phyloP scores from a whole-genome alignment of 108 stramenopile species.

The Pseudonitzschia delicatissima region DNA sequence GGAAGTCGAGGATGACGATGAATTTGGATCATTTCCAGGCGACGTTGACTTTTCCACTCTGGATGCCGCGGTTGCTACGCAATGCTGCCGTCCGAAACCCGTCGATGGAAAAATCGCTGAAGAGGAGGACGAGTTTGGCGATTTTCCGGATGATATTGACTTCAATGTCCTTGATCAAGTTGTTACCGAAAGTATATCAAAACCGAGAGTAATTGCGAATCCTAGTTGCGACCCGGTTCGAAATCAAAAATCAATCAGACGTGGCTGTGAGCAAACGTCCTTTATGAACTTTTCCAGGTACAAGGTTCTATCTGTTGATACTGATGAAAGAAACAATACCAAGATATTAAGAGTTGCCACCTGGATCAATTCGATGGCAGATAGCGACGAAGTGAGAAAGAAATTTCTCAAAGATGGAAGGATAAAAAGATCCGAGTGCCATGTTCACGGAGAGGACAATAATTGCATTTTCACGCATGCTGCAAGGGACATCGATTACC shows the following conservation, averaged over 20 bases:
- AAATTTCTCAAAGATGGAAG: slow-evolving; percentile 26
- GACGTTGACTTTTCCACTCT: slow-evolving; percentile 19
- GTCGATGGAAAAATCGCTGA: neutral
- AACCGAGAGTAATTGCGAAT: neutral
- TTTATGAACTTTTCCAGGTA: slow-evolving; percentile 72
- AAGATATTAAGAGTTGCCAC: slow-evolving; percentile 56
- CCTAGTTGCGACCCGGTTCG: slow-evolving; percentile 14
- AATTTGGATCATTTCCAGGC: slow-evolving; percentile 28
- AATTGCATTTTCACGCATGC: slow-evolving; percentile 12
- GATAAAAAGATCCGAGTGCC: neutral
- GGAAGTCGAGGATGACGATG: slow-evolving; percentile 26
- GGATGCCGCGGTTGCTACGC: slow-evolving; percentile 21
- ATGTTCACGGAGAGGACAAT: slow-evolving; percentile 6
- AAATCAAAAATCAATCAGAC: slow-evolving; percentile 10
- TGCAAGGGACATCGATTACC: neutral
- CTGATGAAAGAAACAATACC: slow-evolving; percentile 46
- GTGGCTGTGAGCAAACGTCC: slow-evolving; percentile 11
- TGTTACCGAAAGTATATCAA: slow-evolving; percentile 3
- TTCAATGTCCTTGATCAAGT: slow-evolving; percentile 13
- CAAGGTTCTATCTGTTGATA: slow-evolving; percentile 47
- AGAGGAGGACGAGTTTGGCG: slow-evolving; percentile 30
- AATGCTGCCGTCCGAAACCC: slow-evolving; percentile 7
- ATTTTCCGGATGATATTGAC: slow-evolving; percentile 20
- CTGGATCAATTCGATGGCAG: slow-evolving; percentile 47
- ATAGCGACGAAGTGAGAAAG: slow-evolving; percentile 24